Evolutionary conservation across 2,329 filamentous ascomycete genomes (phyloP).

Genomic region (Clonostachys byssicola): DNA sequence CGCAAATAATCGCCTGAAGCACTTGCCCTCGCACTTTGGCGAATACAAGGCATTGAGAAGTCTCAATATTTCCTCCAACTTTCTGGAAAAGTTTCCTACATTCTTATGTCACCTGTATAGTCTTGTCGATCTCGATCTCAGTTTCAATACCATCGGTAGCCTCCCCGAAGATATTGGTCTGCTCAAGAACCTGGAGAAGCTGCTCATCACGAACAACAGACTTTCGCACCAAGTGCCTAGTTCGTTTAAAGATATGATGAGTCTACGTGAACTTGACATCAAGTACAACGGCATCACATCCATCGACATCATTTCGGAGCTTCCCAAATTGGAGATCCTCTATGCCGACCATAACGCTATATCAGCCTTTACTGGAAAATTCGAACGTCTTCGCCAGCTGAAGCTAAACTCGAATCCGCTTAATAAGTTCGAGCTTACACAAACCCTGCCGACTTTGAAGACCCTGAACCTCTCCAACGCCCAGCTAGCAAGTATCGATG

Average conservation of each 20-base stretch:
- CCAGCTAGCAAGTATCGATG: constrained; percentile 86
- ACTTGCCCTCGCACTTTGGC: constrained; percentile 77
- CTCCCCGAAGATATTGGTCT: constrained; percentile 77
- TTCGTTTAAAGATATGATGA: constrained; percentile 68
- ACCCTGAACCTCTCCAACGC: constrained; percentile 86
- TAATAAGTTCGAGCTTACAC: constrained; percentile 83
- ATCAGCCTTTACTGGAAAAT: constrained; percentile 85
- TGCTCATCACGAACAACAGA: constrained; percentile 95
- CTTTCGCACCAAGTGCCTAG: constrained; percentile 71
- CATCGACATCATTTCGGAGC: constrained; percentile 79
- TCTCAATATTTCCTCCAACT: constrained; percentile 92
- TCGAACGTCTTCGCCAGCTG: constrained; percentile 76
- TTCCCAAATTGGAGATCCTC: constrained; percentile 84
- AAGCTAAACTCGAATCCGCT: constrained; percentile 94
- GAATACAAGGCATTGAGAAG: constrained; percentile 75
- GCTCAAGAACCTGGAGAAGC: constrained; percentile 74
- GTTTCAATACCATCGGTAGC: constrained; percentile 84
- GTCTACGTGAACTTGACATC: constrained; percentile 85
- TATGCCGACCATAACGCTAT: constrained; percentile 91
- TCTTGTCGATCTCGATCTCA: constrained; percentile 89
- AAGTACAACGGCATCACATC: constrained; percentile 88
- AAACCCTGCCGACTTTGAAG: constrained; percentile 75
- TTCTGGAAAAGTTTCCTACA: constrained; percentile 76
- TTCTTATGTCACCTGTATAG: constrained; percentile 81
- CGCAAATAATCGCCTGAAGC: constrained; percentile 84